Evolutionary conservation across 2,329 filamentous ascomycete genomes (phyloP).

Genomic region (Sporothrix mexicana): DNA sequence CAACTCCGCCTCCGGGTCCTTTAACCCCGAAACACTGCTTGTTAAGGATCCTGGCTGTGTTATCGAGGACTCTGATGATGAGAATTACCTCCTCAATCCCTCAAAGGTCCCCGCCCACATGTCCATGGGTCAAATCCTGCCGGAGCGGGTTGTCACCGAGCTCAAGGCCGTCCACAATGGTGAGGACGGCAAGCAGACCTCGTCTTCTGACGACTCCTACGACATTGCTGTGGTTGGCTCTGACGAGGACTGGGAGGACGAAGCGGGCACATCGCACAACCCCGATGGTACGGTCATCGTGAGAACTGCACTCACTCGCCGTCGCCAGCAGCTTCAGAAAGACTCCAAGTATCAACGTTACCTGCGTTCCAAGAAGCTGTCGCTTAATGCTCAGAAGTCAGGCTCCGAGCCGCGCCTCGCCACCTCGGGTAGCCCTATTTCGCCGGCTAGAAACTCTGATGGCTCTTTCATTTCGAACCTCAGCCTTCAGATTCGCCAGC

Average conservation of each 20-base stretch:
- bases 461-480: slow-evolving; percentile 29
- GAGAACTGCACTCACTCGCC: neutral
- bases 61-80: neutral
- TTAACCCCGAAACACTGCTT: too few relatives aligned
- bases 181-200: too few relatives aligned
- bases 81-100: too few relatives aligned
- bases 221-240: neutral
- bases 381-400: too few relatives aligned
- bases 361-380: neutral
- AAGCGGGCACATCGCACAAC: neutral
- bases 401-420: too few relatives aligned
- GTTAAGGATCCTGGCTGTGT: too few relatives aligned
- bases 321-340: neutral
- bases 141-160: too few relatives aligned
- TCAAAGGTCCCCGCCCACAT: too few relatives aligned
- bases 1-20: neutral
- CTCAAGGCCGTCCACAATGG: too few relatives aligned
- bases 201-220: too few relatives aligned
- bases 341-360: neutral
- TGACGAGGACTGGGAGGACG: slow-evolving; percentile 28
- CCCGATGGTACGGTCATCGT: neutral
- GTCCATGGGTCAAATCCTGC: too few relatives aligned
- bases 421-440: neutral
- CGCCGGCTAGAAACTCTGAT: slow-evolving; percentile 16
- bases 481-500: slow-evolving; percentile 20